phyloP scores from a whole-genome alignment of 257 asterid species.

The Solanum rostratum region DNA sequence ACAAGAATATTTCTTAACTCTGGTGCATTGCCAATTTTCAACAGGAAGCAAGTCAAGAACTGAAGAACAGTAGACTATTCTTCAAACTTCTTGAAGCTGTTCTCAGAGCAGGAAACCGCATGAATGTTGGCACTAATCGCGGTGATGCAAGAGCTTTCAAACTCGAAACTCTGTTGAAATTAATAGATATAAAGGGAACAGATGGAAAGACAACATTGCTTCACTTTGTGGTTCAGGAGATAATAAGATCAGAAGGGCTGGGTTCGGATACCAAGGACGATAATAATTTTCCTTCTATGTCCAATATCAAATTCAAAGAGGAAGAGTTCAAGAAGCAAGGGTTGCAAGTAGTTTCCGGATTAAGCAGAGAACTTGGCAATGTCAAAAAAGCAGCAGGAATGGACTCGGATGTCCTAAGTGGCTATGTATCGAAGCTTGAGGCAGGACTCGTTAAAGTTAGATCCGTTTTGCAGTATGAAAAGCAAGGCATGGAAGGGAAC shows the following conservation, averaged over 20 bases:
- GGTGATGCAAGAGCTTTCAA: constrained; percentile 63
- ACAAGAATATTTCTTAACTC: not conserved
- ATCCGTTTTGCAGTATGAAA: constrained; percentile 1
- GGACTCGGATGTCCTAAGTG: constrained; percentile 38
- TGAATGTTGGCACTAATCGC: constrained; percentile 70
- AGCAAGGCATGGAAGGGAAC: not conserved
- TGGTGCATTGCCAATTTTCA: not conserved
- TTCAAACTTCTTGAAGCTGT: constrained; percentile 79
- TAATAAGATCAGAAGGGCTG: constrained; percentile 61
- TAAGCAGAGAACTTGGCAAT: constrained; percentile 40
- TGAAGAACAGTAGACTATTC: constrained; percentile 48
- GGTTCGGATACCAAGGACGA: constrained; percentile 26
- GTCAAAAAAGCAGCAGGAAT: constrained; percentile 50
- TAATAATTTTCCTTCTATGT: constrained; percentile 9
- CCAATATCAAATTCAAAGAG: constrained; percentile 16
- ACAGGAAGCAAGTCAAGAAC: constrained; percentile 56
- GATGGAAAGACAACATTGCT: constrained; percentile 67
- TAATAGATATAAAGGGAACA: constrained; percentile 51
- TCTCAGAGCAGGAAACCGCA: constrained; percentile 65
- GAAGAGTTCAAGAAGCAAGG: constrained; percentile 41
- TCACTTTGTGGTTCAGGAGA: constrained; percentile 72
- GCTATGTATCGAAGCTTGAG: constrained; percentile 37
- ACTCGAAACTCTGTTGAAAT: constrained; percentile 59
- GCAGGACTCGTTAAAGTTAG: constrained; percentile 19
- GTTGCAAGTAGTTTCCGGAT: constrained; percentile 44